These are phyloP conservation scores for Termitomyces eurrhizus DNA, from an alignment of 768 basidiomycete species.

Conservation along the genomic window DNA sequence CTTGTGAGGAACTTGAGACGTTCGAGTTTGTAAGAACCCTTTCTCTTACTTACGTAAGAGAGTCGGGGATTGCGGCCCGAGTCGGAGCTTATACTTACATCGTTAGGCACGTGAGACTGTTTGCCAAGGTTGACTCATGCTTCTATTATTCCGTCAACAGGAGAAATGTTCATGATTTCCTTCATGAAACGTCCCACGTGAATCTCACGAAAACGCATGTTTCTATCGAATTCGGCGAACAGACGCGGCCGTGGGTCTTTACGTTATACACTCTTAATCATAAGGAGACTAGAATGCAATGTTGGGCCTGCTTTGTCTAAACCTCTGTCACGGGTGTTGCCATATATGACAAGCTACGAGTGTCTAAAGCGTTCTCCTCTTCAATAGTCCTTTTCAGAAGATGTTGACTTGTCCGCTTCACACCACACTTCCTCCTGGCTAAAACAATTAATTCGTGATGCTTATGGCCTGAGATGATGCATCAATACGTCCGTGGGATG, in stretches of 20 bases:
- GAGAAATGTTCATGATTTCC: not conserved
- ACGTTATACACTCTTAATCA: not conserved
- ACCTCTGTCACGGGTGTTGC: slow-evolving; percentile 1
- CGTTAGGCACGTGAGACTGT: not conserved
- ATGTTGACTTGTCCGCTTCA: not conserved
- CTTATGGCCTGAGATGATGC: not conserved
- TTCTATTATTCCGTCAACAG: not conserved
- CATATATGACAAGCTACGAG: not conserved
- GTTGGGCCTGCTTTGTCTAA: not conserved
- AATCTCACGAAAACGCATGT: not conserved
- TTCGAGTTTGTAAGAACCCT: no score
- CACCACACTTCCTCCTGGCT: not conserved
- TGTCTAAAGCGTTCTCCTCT: not conserved
- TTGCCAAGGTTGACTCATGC: not conserved
- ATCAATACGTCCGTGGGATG: not conserved
- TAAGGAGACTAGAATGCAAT: not conserved
- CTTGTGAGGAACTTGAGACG: no score
- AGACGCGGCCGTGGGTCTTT: not conserved
- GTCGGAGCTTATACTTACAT: not conserved
- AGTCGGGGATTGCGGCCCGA: not conserved
- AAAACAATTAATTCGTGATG: not conserved
- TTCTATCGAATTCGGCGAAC: not conserved
- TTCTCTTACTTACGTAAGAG: no score
- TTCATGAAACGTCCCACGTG: not conserved
- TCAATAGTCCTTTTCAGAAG: not conserved